These are phyloP conservation scores for Silene noctiflora DNA, from an alignment of 179 eudicot genomes.

Conservation along the genomic window DNA sequence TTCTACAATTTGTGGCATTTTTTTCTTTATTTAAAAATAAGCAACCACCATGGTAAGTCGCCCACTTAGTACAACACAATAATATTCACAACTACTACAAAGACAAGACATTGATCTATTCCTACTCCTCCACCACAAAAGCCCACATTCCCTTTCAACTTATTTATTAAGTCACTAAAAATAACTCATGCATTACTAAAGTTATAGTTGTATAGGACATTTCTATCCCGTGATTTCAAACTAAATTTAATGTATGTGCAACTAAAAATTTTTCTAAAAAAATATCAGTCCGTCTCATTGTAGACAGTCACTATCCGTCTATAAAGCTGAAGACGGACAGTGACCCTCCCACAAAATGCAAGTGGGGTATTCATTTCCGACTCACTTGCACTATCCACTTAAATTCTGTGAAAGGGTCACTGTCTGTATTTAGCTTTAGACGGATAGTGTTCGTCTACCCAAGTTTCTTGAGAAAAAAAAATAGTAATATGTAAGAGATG, in stretches of 20 bases:
- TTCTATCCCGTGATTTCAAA: neutral
- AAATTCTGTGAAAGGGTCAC: too few relatives aligned
- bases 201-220: neutral
- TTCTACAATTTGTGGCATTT: neutral
- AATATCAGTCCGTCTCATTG: too few relatives aligned
- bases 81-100: neutral
- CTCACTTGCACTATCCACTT: too few relatives aligned
- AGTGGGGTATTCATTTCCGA: too few relatives aligned
- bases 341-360: too few relatives aligned
- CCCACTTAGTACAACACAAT: neutral
- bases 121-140: constrained; percentile 2
- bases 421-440: too few relatives aligned
- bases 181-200: neutral
- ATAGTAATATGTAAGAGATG: too few relatives aligned
- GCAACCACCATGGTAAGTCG: constrained; percentile 11
- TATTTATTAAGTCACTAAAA: constrained; percentile 7
- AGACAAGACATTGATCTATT: constrained; percentile 18
- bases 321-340: too few relatives aligned
- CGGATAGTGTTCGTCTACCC: too few relatives aligned
- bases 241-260: neutral
- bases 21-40: neutral
- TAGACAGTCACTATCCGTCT: too few relatives aligned
- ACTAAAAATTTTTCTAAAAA: neutral
- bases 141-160: neutral
- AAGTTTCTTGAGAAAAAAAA: too few relatives aligned